A percentile compares a stretch with the other conserved stretches of the same genome.
These are phyloP conservation scores for Somion occarium DNA, from an alignment of 1,284 basidiomycete species.

Conservation along the genomic window DNA sequence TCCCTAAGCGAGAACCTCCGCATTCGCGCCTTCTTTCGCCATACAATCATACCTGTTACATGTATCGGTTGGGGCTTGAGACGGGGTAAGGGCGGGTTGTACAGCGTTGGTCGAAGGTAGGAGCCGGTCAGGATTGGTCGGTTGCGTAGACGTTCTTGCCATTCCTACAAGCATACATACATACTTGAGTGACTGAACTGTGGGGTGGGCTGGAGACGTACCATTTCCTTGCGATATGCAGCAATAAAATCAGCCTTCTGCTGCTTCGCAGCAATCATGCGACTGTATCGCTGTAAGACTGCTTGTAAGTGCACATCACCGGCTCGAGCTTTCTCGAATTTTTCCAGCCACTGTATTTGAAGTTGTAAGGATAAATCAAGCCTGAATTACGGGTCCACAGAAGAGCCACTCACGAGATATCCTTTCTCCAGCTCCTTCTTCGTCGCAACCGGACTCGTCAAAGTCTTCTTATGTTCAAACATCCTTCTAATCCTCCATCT, in stretches of 20 bases:
- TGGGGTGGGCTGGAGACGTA: conserved; percentile 27
- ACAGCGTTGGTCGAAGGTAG: conserved; percentile 55
- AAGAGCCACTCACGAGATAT: conserved; percentile 52
- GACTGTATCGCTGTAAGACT: conserved; percentile 51
- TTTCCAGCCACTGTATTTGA: conserved; percentile 51
- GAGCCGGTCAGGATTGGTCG: conserved; percentile 67
- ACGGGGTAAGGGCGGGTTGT: conserved; percentile 67
- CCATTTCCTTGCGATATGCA: conserved; percentile 46
- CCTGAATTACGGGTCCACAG: background rate
- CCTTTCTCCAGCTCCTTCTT: conserved; percentile 42
- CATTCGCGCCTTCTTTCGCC: conserved; percentile 39
- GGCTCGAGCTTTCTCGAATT: conserved; percentile 45
- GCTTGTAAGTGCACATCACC: conserved; percentile 45
- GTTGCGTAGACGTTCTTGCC: conserved; percentile 44
- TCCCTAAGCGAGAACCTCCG: conserved; percentile 9
- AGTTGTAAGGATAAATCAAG: conserved; percentile 1
- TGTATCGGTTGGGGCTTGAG: conserved; percentile 71
- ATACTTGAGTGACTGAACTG: background rate
- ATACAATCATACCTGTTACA: conserved; percentile 65
- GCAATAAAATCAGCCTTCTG: conserved; percentile 44
- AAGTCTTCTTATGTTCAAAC: conserved; percentile 47
- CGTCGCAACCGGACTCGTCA: conserved; percentile 28
- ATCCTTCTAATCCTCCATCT: conserved; percentile 48
- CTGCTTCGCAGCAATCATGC: conserved; percentile 45
- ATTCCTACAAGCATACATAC: conserved; percentile 35